phyloP scores from a whole-genome alignment of 2,329 filamentous ascomycete species.

The Trichoderma simmonsii region DNA sequence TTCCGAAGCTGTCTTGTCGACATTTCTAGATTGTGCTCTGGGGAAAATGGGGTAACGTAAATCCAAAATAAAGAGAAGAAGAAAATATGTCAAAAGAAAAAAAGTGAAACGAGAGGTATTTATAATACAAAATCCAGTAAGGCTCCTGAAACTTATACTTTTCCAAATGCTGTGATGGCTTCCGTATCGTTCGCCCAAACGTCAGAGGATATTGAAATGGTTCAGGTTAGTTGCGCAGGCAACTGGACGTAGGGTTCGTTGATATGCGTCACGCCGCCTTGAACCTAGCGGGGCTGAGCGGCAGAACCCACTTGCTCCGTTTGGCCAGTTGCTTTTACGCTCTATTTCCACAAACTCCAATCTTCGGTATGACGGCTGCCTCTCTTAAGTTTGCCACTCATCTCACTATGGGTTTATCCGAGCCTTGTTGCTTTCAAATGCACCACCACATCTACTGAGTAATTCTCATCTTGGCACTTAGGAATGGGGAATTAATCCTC shows the following conservation, averaged over 20 bases:
- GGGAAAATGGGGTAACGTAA: not conserved
- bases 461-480: not conserved
- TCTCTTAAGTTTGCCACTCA: not conserved
- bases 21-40: slow-evolving; percentile 34
- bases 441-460: not conserved
- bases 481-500: not conserved
- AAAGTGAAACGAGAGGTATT: not conserved
- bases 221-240: not conserved
- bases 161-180: not conserved
- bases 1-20: slow-evolving; percentile 52
- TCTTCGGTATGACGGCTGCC: not conserved
- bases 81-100: no score
- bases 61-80: not conserved
- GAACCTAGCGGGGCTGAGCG: slow-evolving; percentile 5
- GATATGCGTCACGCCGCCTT: slow-evolving; percentile 19
- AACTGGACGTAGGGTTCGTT: slow-evolving; percentile 4
- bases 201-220: not conserved
- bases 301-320: not conserved
- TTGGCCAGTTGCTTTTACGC: not conserved
- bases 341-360: not conserved
- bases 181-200: not conserved
- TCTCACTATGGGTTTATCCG: not conserved
- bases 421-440: not conserved
- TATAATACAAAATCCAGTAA: not conserved
- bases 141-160: not conserved